Evolutionary conservation across 768 basidiomycete species (phyloP).

Genomic region (Trametes cingulata): DNA sequence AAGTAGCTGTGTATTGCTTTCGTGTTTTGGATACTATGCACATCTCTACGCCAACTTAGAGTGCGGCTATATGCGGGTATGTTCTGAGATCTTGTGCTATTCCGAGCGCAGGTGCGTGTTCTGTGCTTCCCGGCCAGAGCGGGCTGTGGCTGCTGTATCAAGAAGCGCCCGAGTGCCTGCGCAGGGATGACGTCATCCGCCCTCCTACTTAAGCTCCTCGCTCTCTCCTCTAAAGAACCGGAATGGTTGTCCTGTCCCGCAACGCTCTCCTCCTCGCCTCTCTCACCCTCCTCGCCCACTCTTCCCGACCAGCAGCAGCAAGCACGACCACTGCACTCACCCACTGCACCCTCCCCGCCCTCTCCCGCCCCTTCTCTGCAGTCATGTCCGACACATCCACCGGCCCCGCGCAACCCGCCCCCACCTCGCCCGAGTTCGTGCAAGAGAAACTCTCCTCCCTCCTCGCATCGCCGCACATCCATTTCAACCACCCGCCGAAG

Average conservation of each 20-base stretch:
- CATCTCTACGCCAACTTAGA: neutral
- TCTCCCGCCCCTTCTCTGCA: constrained; percentile 5
- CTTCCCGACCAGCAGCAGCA: neutral
- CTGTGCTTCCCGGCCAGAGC: no score
- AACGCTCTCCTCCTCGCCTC: neutral
- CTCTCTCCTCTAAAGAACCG: neutral
- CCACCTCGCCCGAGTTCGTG: constrained; percentile 27
- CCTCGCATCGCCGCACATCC: constrained; percentile 33
- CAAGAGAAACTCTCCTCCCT: constrained; percentile 26
- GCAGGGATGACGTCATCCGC: constrained; percentile 5
- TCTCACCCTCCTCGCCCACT: neutral
- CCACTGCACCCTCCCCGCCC: constrained; percentile 8
- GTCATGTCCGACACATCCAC: constrained; percentile 13
- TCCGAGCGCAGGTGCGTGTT: neutral
- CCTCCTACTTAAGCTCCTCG: neutral
- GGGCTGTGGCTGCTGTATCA: no score
- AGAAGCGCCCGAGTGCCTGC: neutral
- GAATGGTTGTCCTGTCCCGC: constrained; percentile 6
- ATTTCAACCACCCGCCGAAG: constrained; percentile 27
- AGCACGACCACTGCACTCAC: neutral
- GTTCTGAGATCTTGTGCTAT: neutral
- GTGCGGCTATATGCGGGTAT: neutral
- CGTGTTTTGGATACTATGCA: neutral
- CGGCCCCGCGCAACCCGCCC: neutral
- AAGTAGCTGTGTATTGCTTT: neutral